Conservation (phyloP, 345 rosid species). For the Physaria fendleri region DNA sequence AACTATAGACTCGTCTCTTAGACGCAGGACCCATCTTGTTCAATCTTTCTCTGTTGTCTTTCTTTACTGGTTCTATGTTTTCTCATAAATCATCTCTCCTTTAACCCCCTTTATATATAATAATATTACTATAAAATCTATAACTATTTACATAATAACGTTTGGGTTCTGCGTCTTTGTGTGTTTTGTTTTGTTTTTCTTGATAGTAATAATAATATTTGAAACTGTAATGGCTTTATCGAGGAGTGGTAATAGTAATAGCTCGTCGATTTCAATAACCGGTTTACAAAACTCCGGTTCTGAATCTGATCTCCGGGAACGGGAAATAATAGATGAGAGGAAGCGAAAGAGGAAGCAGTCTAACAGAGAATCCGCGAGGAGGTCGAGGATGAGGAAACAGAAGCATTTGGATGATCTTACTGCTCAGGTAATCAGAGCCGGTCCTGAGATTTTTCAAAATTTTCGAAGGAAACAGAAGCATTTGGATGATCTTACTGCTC, state of each 20-base stretch:
- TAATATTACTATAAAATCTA: no score
- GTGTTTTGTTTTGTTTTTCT: not conserved
- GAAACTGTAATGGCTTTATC: slow-evolving; percentile 55
- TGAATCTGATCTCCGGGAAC: slow-evolving; percentile 61
- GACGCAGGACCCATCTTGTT: slow-evolving; percentile 96
- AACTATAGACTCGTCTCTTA: slow-evolving; percentile 51
- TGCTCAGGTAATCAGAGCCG: no score
- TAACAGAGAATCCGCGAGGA: slow-evolving; percentile 80
- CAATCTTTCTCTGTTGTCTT: slow-evolving; percentile 96
- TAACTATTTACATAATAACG: not conserved
- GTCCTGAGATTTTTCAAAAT: no score
- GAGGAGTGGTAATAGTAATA: slow-evolving; percentile 10
- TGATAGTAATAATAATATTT: slow-evolving; percentile 21
- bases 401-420: slow-evolving; percentile 56
- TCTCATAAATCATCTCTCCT: slow-evolving; percentile 54
- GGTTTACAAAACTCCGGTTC: slow-evolving; percentile 45
- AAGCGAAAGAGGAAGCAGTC: slow-evolving; percentile 74
- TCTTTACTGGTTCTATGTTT: slow-evolving; percentile 93
- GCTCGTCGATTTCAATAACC: slow-evolving; percentile 19
- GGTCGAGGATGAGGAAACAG: slow-evolving; percentile 88
- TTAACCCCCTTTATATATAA: no score
- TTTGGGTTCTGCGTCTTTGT: slow-evolving; percentile 18
- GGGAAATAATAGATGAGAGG: slow-evolving; percentile 52
- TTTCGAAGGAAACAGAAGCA: slow-evolving; percentile 82
- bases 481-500: slow-evolving; percentile 45